Evolutionary conservation across 345 rosid genomes (phyloP).

Genomic region (Linum usitatissimum): DNA sequence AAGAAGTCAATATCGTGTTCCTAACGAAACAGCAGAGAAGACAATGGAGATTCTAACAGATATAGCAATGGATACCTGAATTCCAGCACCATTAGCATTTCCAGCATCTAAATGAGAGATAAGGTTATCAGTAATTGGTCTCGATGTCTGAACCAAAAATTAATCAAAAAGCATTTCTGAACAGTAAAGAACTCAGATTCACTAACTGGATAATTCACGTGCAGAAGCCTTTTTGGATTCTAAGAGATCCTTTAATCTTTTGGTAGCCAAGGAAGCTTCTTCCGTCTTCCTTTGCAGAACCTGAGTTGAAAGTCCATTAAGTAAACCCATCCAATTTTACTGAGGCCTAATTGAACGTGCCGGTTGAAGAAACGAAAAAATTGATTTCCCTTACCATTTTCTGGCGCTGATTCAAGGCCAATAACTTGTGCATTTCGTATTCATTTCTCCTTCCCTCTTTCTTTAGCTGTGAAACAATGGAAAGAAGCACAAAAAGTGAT

Average conservation of each 20-base stretch:
- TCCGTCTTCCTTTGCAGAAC: slow-evolving; percentile 95
- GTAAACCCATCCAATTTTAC: slow-evolving; percentile 5
- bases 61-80: slow-evolving; percentile 51
- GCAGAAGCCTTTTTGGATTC: slow-evolving; percentile 76
- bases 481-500: neutral
- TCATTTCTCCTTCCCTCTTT: slow-evolving; percentile 96
- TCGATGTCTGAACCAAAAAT: neutral
- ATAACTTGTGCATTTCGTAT: slow-evolving; percentile 92
- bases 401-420: slow-evolving; percentile 92
- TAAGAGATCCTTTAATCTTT: slow-evolving; percentile 83
- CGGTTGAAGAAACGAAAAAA: slow-evolving; percentile 6
- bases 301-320: slow-evolving; percentile 23
- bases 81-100: slow-evolving; percentile 57
- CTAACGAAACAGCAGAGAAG: neutral
- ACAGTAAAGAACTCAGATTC: slow-evolving; percentile 12
- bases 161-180: slow-evolving; percentile 5
- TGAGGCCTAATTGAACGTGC: no score
- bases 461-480: slow-evolving; percentile 49
- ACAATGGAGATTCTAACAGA: neutral
- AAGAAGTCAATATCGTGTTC: slow-evolving; percentile 4
- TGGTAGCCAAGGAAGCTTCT: slow-evolving; percentile 94
- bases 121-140: no score
- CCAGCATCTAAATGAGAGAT: slow-evolving; percentile 39
- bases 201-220: slow-evolving; percentile 43
- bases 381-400: slow-evolving; percentile 49